Evolutionary conservation across 2,329 filamentous ascomycete genomes (phyloP).

Genomic region (Colletotrichum tropicicola): DNA sequence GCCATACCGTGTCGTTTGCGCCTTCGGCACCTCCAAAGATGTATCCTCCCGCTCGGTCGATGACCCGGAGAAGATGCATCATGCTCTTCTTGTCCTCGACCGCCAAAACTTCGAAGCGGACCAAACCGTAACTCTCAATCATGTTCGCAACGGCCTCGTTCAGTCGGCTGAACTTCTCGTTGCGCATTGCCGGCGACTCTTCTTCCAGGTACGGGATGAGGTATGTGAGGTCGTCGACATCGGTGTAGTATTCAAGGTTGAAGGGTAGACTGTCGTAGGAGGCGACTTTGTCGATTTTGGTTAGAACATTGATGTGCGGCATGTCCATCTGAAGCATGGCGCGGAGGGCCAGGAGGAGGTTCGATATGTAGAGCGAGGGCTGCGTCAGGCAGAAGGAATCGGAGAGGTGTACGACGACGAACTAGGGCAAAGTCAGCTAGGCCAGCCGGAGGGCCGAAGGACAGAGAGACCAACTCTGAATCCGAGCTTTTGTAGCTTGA

Average conservation of each 20-base stretch:
- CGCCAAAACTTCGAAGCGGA: conserved; percentile 91
- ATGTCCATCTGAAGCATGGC: conserved; percentile 99
- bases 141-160: conserved; percentile 89
- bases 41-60: conserved; percentile 93
- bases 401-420: conserved; percentile 92
- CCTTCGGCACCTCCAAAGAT: conserved; percentile 91
- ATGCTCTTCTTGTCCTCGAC: conserved; percentile 98
- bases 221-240: conserved; percentile 91
- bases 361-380: conserved; percentile 94
- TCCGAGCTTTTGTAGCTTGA: conserved; percentile 86
- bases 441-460: neutral
- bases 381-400: conserved; percentile 94
- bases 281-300: conserved; percentile 94
- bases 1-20: conserved; percentile 97
- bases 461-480: conserved; percentile 77
- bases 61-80: conserved; percentile 88
- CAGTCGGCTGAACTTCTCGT: conserved; percentile 81
- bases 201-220: conserved; percentile 82
- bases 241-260: conserved; percentile 96
- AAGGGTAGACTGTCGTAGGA: conserved; percentile 89
- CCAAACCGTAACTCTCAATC: conserved; percentile 88
- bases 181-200: conserved; percentile 76
- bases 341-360: conserved; percentile 89
- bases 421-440: conserved; percentile 56
- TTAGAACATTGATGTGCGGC: conserved; percentile 93